A percentile compares a stretch with the other conserved stretches of the same genome.
phyloP scores from a whole-genome alignment of 306 rosid species.

The Cucumis melo region DNA sequence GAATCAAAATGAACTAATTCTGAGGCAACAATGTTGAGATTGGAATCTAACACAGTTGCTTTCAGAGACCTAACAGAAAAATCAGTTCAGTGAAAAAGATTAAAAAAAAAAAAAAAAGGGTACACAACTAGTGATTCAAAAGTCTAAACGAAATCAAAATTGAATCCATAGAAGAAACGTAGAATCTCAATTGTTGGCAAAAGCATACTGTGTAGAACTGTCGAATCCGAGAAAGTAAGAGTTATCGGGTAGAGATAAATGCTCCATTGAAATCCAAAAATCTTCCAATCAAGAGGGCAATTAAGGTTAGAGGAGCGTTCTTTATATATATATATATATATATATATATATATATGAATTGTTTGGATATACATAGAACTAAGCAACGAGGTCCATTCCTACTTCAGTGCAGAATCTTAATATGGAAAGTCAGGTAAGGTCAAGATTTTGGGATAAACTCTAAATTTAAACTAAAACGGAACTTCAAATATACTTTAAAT shows the following conservation, averaged over 20 bases:
- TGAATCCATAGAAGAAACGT: neutral
- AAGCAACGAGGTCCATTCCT: neutral
- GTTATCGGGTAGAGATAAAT: constrained; percentile 41
- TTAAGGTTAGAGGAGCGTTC: neutral
- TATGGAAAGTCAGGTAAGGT: neutral
- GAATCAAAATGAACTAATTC: constrained; percentile 71
- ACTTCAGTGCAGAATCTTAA: neutral
- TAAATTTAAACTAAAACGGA: neutral
- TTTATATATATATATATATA: neutral
- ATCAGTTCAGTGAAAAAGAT: neutral
- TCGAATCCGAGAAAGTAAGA: constrained; percentile 81
- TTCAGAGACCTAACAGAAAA: constrained; percentile 61
- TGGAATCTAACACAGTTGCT: constrained; percentile 76
- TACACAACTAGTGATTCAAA: neutral
- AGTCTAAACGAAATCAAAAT: neutral
- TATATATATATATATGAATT: neutral
- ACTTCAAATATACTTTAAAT: too few relatives aligned
- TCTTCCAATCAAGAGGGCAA: neutral
- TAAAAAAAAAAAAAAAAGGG: neutral
- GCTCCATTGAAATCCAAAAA: constrained; percentile 32
- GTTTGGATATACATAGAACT: neutral
- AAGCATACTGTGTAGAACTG: constrained; percentile 81
- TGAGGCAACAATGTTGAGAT: constrained; percentile 52
- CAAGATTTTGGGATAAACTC: neutral
- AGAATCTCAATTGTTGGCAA: neutral